phyloP scores from a whole-genome alignment of 1,284 basidiomycete species.

The Rhizoctonia solani region DNA sequence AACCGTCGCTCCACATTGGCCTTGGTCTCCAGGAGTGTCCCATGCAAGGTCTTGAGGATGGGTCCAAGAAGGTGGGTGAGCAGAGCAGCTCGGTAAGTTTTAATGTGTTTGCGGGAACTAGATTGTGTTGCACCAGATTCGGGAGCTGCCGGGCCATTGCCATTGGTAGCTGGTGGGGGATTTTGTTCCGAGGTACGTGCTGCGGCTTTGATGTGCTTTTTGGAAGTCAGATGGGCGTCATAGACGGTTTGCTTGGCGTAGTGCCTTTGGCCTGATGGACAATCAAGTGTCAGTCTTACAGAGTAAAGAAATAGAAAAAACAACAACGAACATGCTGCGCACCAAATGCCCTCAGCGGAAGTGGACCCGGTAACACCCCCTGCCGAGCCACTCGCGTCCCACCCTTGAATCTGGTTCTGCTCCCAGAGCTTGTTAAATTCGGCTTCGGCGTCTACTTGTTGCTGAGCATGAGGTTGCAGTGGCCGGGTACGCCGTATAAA shows the following conservation, averaged over 20 bases:
- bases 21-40: constrained; percentile 84
- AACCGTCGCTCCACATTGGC: constrained; percentile 95
- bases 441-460: constrained; percentile 64
- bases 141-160: constrained; percentile 40
- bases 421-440: constrained; percentile 86
- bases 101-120: constrained; percentile 51
- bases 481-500: constrained; percentile 90
- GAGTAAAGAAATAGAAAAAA: constrained; percentile 20
- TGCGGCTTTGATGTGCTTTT: constrained; percentile 91
- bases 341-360: constrained; percentile 81
- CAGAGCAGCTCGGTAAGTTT: constrained; percentile 70
- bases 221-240: constrained; percentile 92
- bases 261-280: constrained; percentile 74
- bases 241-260: constrained; percentile 99
- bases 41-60: constrained; percentile 66
- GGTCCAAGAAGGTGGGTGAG: constrained; percentile 71
- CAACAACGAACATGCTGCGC: constrained; percentile 79
- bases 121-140: constrained; percentile 37
- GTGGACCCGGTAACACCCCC: constrained; percentile 47
- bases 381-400: constrained; percentile 59
- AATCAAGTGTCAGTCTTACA: not conserved
- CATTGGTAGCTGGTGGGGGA: constrained; percentile 23
- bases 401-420: constrained; percentile 70
- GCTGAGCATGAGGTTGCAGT: constrained; percentile 75
- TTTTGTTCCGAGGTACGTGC: constrained; percentile 52